phyloP scores from a whole-genome alignment of 495 filamentous ascomycete genomes.

The Trichodelitschia bisporula region DNA sequence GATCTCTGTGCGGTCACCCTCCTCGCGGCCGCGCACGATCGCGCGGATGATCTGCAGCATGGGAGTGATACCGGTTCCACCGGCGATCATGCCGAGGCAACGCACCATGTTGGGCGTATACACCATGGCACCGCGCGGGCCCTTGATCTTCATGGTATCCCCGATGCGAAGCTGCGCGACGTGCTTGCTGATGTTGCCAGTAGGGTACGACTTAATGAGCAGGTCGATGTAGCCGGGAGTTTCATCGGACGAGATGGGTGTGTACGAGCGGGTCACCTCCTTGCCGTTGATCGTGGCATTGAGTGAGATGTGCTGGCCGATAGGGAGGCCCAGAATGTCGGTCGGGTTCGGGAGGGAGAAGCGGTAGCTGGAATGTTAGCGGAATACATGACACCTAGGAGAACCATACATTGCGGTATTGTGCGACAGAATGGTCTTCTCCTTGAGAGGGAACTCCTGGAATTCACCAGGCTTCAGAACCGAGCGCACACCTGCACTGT shows the following conservation, averaged over 20 bases:
- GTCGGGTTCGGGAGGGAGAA: constrained; percentile 54
- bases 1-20: constrained; percentile 66
- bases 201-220: constrained; percentile 90
- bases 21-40: constrained; percentile 56
- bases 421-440: constrained; percentile 83
- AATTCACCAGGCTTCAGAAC: constrained; percentile 68
- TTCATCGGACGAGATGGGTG: constrained; percentile 80
- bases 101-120: constrained; percentile 88
- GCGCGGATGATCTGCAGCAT: constrained; percentile 92
- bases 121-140: constrained; percentile 91
- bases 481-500: constrained; percentile 39
- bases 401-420: constrained; percentile 68
- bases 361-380: constrained; percentile 36
- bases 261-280: constrained; percentile 88
- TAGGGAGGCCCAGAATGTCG: constrained; percentile 81
- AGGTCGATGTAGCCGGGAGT: constrained; percentile 90
- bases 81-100: constrained; percentile 91
- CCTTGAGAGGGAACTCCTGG: constrained; percentile 70
- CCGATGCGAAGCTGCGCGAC: constrained; percentile 62
- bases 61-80: constrained; percentile 91
- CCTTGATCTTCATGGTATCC: constrained; percentile 66
- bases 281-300: constrained; percentile 62
- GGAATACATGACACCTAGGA: not conserved
- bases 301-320: constrained; percentile 96
- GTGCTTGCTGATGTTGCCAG: constrained; percentile 86